A percentile compares a stretch with the other conserved stretches of the same genome.
Evolutionary conservation across 1,284 basidiomycete species (phyloP).

Genomic region (Ustilago trichophora): DNA sequence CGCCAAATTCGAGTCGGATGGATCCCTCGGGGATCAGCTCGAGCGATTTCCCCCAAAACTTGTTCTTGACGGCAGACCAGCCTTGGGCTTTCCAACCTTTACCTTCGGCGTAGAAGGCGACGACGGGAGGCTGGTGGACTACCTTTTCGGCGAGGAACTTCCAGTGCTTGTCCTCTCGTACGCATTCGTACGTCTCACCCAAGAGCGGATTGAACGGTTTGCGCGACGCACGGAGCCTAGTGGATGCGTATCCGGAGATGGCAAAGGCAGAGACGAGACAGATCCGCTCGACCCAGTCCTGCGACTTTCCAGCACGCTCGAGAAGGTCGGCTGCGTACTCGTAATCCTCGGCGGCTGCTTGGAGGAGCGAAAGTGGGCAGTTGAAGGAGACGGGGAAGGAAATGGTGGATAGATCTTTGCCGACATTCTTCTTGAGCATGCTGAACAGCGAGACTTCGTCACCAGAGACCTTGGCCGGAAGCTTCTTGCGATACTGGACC

Average conservation of each 20-base stretch:
- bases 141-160: slow-evolving; percentile 66
- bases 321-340: slow-evolving; percentile 64
- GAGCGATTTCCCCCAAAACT: slow-evolving; percentile 66
- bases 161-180: slow-evolving; percentile 59
- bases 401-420: slow-evolving; percentile 66
- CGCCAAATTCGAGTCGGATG: slow-evolving; percentile 56
- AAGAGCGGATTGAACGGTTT: slow-evolving; percentile 66
- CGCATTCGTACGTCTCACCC: slow-evolving; percentile 65
- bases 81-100: slow-evolving; percentile 60
- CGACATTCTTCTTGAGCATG: slow-evolving; percentile 87
- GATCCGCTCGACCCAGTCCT: slow-evolving; percentile 61
- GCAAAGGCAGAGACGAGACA: slow-evolving; percentile 61
- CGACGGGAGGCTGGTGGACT: slow-evolving; percentile 63
- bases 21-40: slow-evolving; percentile 64
- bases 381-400: slow-evolving; percentile 67
- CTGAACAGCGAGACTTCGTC: slow-evolving; percentile 88
- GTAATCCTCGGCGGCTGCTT: slow-evolving; percentile 65
- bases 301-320: slow-evolving; percentile 55
- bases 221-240: slow-evolving; percentile 61
- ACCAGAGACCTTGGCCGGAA: slow-evolving; percentile 73
- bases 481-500: slow-evolving; percentile 66
- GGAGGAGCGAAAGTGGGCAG: slow-evolving; percentile 63
- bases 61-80: slow-evolving; percentile 64
- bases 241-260: slow-evolving; percentile 61
- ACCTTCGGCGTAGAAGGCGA: slow-evolving; percentile 62